A percentile compares a stretch with the other conserved stretches of the same genome.
Evolutionary conservation across 2,329 filamentous ascomycete species (phyloP).

Genomic region (Aspergillus novoparasiticus): DNA sequence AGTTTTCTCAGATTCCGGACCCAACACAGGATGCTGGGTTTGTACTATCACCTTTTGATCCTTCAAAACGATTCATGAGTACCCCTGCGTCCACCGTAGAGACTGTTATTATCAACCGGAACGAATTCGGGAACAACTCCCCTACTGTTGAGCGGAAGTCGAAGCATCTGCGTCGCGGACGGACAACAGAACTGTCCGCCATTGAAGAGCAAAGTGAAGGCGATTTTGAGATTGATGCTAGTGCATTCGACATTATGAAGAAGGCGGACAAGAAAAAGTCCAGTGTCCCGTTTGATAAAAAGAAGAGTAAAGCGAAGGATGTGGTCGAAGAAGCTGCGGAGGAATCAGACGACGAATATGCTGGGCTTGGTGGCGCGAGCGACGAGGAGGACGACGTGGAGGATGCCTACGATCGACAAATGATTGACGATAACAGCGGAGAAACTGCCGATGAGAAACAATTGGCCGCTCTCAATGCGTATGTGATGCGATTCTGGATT

Average conservation of each 20-base stretch:
- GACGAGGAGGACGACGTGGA: conserved; percentile 82
- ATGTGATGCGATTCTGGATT: conserved; percentile 49
- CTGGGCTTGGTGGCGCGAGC: conserved; percentile 84
- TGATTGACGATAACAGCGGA: conserved; percentile 84
- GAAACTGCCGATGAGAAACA: conserved; percentile 78
- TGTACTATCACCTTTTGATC: conserved; percentile 70
- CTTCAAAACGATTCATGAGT: conserved; percentile 64
- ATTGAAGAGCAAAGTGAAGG: conserved; percentile 45
- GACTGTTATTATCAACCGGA: conserved; percentile 61
- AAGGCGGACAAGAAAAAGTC: conserved; percentile 61
- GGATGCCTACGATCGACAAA: conserved; percentile 75
- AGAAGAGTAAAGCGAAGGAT: conserved; percentile 81
- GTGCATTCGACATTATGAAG: conserved; percentile 72
- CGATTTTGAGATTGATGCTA: conserved; percentile 42
- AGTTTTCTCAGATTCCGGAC: conserved; percentile 70
- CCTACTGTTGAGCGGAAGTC: conserved; percentile 66
- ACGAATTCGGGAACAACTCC: conserved; percentile 55
- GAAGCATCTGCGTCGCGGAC: conserved; percentile 53
- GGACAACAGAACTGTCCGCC: conserved; percentile 47
- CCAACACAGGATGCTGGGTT: conserved; percentile 82
- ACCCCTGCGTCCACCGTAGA: conserved; percentile 69
- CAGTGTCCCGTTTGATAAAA: conserved; percentile 71
- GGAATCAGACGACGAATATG: conserved; percentile 98
- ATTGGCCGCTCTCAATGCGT: conserved; percentile 86
- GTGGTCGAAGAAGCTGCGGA: conserved; percentile 93